Conservation (phyloP, 352 stramenopile genomes). For the Bremia lactucae region DNA sequence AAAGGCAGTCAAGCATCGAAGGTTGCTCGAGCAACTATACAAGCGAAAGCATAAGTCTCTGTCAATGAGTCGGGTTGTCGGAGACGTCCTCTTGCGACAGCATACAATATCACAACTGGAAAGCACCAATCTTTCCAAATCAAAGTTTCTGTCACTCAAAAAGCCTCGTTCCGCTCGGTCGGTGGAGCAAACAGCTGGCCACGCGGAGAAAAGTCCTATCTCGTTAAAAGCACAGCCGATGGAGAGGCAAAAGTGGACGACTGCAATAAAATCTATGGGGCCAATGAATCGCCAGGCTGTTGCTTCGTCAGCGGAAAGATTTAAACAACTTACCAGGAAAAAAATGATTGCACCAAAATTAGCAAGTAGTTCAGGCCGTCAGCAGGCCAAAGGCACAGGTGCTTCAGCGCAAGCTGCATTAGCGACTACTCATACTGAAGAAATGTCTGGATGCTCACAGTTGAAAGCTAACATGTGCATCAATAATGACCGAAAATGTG, state of each 20-base stretch:
- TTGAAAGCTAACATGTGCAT: too few species aligned
- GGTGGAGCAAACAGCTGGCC: constrained; percentile 6
- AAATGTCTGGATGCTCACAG: too few species aligned
- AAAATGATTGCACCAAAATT: background rate
- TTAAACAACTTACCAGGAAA: constrained; percentile 7
- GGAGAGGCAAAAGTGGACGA: too few species aligned
- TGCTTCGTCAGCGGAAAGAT: background rate
- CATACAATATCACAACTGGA: constrained; percentile 1
- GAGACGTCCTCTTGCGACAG: background rate
- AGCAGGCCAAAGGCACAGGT: too few species aligned
- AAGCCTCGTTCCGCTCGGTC: constrained; percentile 12
- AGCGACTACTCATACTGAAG: too few species aligned
- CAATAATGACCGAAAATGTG: too few species aligned
- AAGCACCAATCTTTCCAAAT: constrained; percentile 1
- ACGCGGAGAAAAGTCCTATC: background rate
- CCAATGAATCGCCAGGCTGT: background rate
- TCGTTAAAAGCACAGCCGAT: background rate
- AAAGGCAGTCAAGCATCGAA: constrained; percentile 10
- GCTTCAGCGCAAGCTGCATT: too few species aligned
- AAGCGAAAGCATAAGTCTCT: constrained; percentile 1
- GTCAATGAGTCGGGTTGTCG: background rate
- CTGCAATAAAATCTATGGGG: background rate
- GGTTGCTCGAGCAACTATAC: constrained; percentile 6
- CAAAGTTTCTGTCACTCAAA: constrained; percentile 14
- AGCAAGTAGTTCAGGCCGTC: too few species aligned